Percentiles rank a stretch among this genome's conserved stretches.
Conservation (phyloP, 257 asterid species). For the Solanum clarkiae region DNA sequence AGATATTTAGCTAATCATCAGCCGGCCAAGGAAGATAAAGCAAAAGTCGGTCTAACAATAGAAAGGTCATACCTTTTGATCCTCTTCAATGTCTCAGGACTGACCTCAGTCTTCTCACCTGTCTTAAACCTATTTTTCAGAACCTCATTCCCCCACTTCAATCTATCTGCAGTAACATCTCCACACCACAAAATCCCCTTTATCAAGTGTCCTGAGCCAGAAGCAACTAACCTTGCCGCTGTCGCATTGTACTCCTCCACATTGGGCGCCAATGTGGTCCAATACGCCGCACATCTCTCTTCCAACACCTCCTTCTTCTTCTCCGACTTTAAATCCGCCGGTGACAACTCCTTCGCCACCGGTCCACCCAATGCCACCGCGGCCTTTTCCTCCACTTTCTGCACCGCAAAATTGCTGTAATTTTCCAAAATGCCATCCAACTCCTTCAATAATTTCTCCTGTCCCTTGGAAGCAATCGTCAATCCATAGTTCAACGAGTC, state of each 20-base stretch:
- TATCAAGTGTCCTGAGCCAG: conserved; percentile 82
- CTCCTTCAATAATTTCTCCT: conserved; percentile 42
- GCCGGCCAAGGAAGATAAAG: not conserved
- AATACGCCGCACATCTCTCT: conserved; percentile 81
- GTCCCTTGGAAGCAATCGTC: conserved; percentile 59
- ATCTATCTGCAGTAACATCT: conserved; percentile 73
- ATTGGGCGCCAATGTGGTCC: conserved; percentile 95
- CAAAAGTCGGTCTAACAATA: not conserved
- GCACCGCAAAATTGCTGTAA: conserved; percentile 54
- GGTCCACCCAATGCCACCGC: conserved; percentile 30
- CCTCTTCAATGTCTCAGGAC: conserved; percentile 69
- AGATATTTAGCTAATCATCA: not conserved
- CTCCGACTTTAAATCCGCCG: conserved; percentile 42
- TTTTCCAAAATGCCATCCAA: conserved; percentile 50
- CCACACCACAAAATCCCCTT: conserved; percentile 97
- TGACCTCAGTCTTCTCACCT: conserved; percentile 42
- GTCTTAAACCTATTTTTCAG: conserved; percentile 56
- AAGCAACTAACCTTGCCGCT: conserved; percentile 68
- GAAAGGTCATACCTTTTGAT: conserved; percentile 52
- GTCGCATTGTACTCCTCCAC: conserved; percentile 88
- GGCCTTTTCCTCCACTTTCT: conserved; percentile 49
- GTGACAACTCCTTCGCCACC: conserved; percentile 35
- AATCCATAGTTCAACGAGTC: conserved; percentile 60
- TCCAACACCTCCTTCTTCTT: conserved; percentile 64
- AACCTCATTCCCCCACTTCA: conserved; percentile 80